Percentiles rank a stretch among this genome's conserved stretches.
phyloP scores from a whole-genome alignment of 176 grass and related monocot genomes.

The Oryza brachyantha region DNA sequence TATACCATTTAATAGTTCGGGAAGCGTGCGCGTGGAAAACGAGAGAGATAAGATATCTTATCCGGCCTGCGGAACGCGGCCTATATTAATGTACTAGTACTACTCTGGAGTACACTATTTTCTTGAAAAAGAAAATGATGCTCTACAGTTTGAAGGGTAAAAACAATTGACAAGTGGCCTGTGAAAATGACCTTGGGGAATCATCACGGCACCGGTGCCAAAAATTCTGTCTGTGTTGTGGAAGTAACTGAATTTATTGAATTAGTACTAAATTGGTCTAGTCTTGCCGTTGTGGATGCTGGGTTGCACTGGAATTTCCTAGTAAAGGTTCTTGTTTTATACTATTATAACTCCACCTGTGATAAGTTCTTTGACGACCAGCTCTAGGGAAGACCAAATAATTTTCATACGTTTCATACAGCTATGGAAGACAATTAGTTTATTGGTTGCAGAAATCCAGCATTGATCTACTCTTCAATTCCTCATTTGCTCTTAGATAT shows the following conservation, averaged over 20 bases:
- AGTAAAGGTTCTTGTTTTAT: not conserved
- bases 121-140: not conserved
- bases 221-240: not conserved
- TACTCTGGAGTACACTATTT: too few species aligned
- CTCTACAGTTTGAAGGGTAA: not conserved
- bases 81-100: too few species aligned
- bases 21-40: too few species aligned
- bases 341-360: not conserved
- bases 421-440: not conserved
- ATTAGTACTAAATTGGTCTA: not conserved
- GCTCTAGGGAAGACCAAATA: not conserved
- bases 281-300: not conserved
- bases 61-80: too few species aligned
- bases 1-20: too few species aligned
- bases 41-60: too few species aligned
- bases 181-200: constrained; percentile 2
- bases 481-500: not conserved
- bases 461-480: not conserved
- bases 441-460: not conserved
- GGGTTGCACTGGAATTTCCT: not conserved
- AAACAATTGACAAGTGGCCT: not conserved
- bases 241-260: not conserved
- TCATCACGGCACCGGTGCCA: not conserved
- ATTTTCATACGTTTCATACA: not conserved
- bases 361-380: not conserved